A percentile compares a stretch with the other conserved stretches of the same genome.
Conservation (phyloP, 345 rosid genomes). For the Rhodomyrtus tomentosa region DNA sequence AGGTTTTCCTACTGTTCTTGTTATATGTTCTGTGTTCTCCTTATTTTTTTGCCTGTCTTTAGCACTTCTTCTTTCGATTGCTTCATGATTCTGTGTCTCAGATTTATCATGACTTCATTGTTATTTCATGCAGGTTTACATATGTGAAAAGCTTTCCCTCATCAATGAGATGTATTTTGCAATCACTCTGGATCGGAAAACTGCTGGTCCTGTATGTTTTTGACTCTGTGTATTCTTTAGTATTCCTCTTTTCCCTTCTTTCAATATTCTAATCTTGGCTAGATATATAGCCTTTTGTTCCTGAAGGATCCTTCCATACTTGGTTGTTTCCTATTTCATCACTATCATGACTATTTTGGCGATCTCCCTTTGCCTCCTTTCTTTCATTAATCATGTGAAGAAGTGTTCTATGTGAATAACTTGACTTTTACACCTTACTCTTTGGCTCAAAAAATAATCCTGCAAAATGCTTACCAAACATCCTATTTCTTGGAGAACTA, state of each 20-base stretch:
- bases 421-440: not conserved
- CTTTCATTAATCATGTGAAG: not conserved
- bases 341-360: not conserved
- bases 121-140: constrained; percentile 56
- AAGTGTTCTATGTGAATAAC: not conserved
- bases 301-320: not conserved
- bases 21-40: not conserved
- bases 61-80: not conserved
- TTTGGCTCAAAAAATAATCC: not conserved
- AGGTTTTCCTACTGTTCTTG: not conserved
- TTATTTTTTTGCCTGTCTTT: not conserved
- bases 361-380: not conserved
- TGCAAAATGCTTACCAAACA: not conserved
- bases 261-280: not conserved
- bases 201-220: constrained; percentile 89
- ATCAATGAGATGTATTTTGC: constrained; percentile 99
- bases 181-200: constrained; percentile 83
- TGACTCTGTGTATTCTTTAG: not conserved
- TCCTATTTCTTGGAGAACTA: not conserved
- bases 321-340: not conserved
- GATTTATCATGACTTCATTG: not conserved
- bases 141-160: constrained; percentile 85
- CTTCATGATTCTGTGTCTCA: not conserved
- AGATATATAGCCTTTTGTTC: not conserved
- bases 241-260: not conserved